Base-by-base conservation (phyloP, 2,329 filamentous ascomycete species). In the Escovopsis sp. region DNA sequence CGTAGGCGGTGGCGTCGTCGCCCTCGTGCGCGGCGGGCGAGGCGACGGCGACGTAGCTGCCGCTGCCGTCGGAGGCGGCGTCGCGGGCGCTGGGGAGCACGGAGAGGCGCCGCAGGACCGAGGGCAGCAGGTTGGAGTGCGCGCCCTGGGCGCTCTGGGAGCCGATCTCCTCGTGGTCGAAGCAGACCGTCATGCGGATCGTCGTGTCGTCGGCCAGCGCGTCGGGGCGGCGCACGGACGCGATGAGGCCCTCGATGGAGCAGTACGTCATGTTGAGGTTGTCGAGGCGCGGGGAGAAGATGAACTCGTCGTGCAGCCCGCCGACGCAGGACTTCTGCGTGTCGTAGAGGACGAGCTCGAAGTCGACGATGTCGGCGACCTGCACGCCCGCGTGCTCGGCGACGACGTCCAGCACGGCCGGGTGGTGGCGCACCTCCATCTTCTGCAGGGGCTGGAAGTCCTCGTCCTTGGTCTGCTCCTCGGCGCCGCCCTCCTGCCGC, bases 191-290 rank as follows among this genome's bases (percentile, higher is more conserved):
- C n/a, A 98, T 70, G 37, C 91, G 85, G 55, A 96, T 95, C 14
- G 76, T 81, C 4, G 75, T 68, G 55, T 95, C 89, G 16, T 81
- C 64, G 35, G 86, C 76, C 25, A 96, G 72, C 6, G 81, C 72
- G 4, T 69, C 64, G 11, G 74, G 59, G 3, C 75, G 70, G 15
- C 70, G 63, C 24, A 93, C 67, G 0, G 89, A 95, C 48, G 81
- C 73, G 53, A 96, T 86, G 43, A 98, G 70, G 43, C 85, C 87
- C 62, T 82, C 74, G 42, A 91, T 78, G 49, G 84, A 82, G 66
- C 91, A 96, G 67, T 87, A 96, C 9, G 89, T 93, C 84, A 94
- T 94, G 64, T 85, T 84, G 13, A 95, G 71, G 62, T 98, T 98
- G 66, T 98, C 91, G 42, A 98, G 74, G 37, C 91, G 80, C n/a